A percentile compares a stretch with the other conserved stretches of the same genome.
Conservation (phyloP, 306 rosid species). For the Cicer chorassanicum region DNA sequence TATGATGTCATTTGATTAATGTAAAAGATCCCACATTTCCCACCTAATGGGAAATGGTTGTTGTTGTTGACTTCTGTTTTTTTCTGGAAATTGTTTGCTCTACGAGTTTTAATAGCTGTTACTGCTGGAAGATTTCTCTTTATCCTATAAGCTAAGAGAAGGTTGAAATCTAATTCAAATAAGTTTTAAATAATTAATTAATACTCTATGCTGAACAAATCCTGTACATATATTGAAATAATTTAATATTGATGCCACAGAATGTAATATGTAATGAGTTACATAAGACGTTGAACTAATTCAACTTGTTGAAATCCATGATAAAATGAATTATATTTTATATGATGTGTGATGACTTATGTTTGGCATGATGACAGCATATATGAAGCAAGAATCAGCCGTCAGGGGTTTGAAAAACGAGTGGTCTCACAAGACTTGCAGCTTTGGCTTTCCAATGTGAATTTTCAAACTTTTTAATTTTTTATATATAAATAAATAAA, state of each 20-base stretch:
- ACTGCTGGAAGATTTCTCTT: background rate
- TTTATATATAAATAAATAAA: background rate
- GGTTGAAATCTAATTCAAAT: background rate
- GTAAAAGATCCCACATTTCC: no score
- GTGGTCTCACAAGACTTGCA: conserved; percentile 92
- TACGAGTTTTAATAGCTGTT: background rate
- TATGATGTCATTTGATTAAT: background rate
- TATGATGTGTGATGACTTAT: conserved; percentile 24
- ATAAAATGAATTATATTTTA: background rate
- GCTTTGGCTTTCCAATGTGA: conserved; percentile 87
- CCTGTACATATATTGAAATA: background rate
- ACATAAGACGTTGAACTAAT: background rate
- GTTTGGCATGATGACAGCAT: conserved; percentile 56
- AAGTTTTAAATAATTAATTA: background rate
- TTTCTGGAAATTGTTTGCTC: background rate
- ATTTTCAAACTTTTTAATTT: conserved; percentile 35
- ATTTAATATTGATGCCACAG: background rate
- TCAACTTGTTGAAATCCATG: background rate
- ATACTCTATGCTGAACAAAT: background rate
- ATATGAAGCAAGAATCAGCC: conserved; percentile 65
- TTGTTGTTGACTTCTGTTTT: background rate
- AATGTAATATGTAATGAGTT: background rate
- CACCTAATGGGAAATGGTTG: no score
- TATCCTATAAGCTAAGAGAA: background rate
- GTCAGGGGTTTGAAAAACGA: conserved; percentile 94